phyloP scores from a whole-genome alignment of 495 filamentous ascomycete species.

The Penicillium argentinense region DNA sequence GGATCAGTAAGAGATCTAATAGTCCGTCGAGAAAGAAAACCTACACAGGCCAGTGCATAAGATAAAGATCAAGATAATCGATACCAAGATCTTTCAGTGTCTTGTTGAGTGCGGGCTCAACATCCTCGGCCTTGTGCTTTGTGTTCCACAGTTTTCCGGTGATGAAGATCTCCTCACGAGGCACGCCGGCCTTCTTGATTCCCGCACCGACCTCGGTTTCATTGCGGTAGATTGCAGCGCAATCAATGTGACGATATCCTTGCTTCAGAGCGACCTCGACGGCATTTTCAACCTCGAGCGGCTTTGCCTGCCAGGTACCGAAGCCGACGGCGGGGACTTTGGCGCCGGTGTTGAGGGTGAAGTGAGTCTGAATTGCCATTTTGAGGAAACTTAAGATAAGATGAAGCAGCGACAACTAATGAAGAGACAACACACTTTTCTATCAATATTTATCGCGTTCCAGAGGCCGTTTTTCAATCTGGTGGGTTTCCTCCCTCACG shows the following conservation, averaged over 20 bases:
- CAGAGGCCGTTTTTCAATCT: too few relatives aligned
- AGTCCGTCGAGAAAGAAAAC: too few relatives aligned
- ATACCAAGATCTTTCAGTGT: slow-evolving; percentile 58
- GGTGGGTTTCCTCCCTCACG: not conserved
- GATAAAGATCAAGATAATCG: slow-evolving; percentile 70
- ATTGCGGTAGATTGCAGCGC: slow-evolving; percentile 68
- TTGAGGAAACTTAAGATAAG: too few relatives aligned
- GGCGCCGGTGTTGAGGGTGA: slow-evolving; percentile 44
- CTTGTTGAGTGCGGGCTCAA: slow-evolving; percentile 47
- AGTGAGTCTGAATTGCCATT: slow-evolving; percentile 41
- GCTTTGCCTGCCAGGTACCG: slow-evolving; percentile 37
- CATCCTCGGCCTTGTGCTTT: slow-evolving; percentile 30
- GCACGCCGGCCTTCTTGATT: slow-evolving; percentile 55
- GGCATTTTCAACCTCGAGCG: slow-evolving; percentile 34
- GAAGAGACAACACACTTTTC: too few relatives aligned
- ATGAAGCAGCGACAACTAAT: too few relatives aligned
- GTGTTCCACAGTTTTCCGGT: slow-evolving; percentile 66
- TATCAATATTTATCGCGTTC: not conserved
- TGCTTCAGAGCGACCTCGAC: slow-evolving; percentile 47
- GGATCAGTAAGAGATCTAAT: too few relatives aligned
- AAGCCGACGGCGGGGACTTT: slow-evolving; percentile 39
- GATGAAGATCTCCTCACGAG: slow-evolving; percentile 67
- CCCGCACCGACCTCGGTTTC: slow-evolving; percentile 65
- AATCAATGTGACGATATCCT: slow-evolving; percentile 73
- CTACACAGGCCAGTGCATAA: slow-evolving; percentile 68